These are phyloP conservation scores for Diversispora epigaea DNA, from an alignment of 192 early-diverging fungal genomes.

Conservation along the genomic window DNA sequence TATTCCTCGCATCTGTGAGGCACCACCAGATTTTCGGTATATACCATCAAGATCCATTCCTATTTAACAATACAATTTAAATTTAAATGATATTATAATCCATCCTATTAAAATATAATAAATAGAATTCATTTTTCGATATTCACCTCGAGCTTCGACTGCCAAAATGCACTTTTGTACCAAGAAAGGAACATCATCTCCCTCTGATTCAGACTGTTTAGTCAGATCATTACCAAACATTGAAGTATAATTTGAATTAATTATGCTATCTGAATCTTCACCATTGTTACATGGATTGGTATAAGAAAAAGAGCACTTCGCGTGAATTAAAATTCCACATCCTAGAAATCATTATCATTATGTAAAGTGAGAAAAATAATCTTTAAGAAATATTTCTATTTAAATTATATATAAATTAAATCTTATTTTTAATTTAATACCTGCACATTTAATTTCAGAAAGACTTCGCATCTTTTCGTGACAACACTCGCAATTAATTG, in stretches of 20 bases:
- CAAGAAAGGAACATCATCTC: slow-evolving; percentile 61
- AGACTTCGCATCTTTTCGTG: slow-evolving; percentile 59
- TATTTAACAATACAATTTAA: neutral
- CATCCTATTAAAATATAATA: neutral
- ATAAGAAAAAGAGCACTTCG: slow-evolving; percentile 41
- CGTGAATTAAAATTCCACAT: slow-evolving; percentile 51
- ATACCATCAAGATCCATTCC: slow-evolving; percentile 75
- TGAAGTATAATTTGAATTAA: slow-evolving; percentile 20
- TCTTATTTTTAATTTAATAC: slow-evolving; percentile 33
- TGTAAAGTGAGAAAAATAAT: slow-evolving; percentile 5
- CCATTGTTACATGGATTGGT: slow-evolving; percentile 14
- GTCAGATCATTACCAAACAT: slow-evolving; percentile 70
- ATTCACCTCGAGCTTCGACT: slow-evolving; percentile 53
- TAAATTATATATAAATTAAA: too few species aligned
- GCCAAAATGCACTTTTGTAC: slow-evolving; percentile 67
- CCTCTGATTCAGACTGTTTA: slow-evolving; percentile 57
- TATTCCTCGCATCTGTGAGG: slow-evolving; percentile 66
- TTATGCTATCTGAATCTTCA: slow-evolving; percentile 38
- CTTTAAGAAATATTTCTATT: neutral
- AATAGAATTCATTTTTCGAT: neutral
- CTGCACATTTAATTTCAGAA: slow-evolving; percentile 46
- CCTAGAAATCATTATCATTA: slow-evolving; percentile 25
- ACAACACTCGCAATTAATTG: slow-evolving; percentile 53
- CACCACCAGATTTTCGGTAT: slow-evolving; percentile 77
- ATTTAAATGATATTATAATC: neutral